Evolutionary conservation across 1,284 basidiomycete species (phyloP).

Genomic region (Phylloboletellus chloephorus): DNA sequence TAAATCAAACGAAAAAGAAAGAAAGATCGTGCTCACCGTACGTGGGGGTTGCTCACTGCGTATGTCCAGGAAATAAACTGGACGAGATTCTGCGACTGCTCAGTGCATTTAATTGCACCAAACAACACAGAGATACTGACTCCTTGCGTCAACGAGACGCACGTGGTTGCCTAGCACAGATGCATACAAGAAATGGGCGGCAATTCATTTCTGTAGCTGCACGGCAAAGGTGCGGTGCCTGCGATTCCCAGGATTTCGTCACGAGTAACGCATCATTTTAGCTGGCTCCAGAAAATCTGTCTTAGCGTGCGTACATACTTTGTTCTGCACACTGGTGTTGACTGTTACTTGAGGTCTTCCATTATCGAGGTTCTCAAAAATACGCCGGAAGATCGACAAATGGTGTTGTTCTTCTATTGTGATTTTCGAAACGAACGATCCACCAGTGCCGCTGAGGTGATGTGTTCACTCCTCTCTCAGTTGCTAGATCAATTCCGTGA

Average conservation of each 20-base stretch:
- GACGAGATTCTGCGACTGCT: constrained; percentile 3
- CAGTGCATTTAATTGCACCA: neutral
- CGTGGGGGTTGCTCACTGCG: no score
- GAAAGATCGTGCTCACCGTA: neutral
- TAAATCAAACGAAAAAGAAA: neutral
- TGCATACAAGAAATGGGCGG: constrained; percentile 2
- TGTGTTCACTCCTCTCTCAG: constrained; percentile 11
- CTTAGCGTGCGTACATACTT: neutral
- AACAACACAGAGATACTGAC: constrained; percentile 3
- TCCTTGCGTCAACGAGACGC: constrained; percentile 1
- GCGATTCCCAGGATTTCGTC: neutral
- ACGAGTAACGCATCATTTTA: constrained; percentile 1
- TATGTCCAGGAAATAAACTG: neutral
- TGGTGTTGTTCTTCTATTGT: constrained; percentile 11
- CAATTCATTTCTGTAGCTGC: constrained; percentile 4
- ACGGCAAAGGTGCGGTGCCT: constrained; percentile 4
- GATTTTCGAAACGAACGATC: constrained; percentile 4
- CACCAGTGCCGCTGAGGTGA: constrained; percentile 8
- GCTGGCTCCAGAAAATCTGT: constrained; percentile 10
- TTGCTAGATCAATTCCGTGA: constrained; percentile 4
- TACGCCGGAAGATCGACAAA: neutral
- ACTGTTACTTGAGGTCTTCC: constrained; percentile 10
- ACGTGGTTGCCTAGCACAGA: constrained; percentile 1
- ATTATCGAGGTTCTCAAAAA: constrained; percentile 2
- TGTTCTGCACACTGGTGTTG: neutral